Conservation (phyloP, 2,329 filamentous ascomycete genomes). For the Fusarium sp. region DNA sequence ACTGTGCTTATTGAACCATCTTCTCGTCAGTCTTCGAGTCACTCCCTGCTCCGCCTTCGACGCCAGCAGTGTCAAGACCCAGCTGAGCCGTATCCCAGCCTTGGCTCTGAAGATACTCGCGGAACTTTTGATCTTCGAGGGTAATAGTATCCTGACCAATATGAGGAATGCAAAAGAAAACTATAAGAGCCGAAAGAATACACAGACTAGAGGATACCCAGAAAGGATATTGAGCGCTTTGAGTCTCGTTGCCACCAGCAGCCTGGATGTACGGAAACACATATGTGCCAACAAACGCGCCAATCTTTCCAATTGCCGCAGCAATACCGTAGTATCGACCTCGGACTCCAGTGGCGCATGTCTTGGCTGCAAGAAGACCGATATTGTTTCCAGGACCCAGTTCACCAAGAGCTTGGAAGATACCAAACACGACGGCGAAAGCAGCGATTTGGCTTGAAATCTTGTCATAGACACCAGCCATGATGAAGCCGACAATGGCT, state of each 20-base stretch:
- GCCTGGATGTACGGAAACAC: slow-evolving; percentile 80
- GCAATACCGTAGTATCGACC: slow-evolving; percentile 79
- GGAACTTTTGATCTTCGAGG: slow-evolving; percentile 80
- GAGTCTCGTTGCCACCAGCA: slow-evolving; percentile 64
- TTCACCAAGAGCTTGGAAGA: slow-evolving; percentile 56
- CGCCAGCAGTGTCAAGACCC: slow-evolving; percentile 54
- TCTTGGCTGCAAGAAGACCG: slow-evolving; percentile 86
- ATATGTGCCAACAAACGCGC: slow-evolving; percentile 87
- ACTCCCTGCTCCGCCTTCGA: slow-evolving; percentile 19
- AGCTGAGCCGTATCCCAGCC: slow-evolving; percentile 79
- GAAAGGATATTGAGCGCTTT: slow-evolving; percentile 86
- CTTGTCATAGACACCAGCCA: slow-evolving; percentile 81
- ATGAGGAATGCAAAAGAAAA: slow-evolving; percentile 75
- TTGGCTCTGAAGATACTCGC: slow-evolving; percentile 75
- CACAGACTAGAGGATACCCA: slow-evolving; percentile 85
- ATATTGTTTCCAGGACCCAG: slow-evolving; percentile 93
- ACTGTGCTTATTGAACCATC: not conserved
- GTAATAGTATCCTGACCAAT: slow-evolving; percentile 90
- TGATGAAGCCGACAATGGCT: slow-evolving; percentile 85
- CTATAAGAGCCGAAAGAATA: slow-evolving; percentile 72
- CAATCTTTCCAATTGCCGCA: slow-evolving; percentile 79
- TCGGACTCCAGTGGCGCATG: slow-evolving; percentile 86
- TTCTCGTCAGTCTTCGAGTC: slow-evolving; percentile 27
- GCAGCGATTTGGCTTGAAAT: slow-evolving; percentile 67
- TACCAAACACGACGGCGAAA: slow-evolving; percentile 55